Conservation (phyloP, 192 early-diverging fungal species). For the Borealophlyctis nickersoniae region DNA sequence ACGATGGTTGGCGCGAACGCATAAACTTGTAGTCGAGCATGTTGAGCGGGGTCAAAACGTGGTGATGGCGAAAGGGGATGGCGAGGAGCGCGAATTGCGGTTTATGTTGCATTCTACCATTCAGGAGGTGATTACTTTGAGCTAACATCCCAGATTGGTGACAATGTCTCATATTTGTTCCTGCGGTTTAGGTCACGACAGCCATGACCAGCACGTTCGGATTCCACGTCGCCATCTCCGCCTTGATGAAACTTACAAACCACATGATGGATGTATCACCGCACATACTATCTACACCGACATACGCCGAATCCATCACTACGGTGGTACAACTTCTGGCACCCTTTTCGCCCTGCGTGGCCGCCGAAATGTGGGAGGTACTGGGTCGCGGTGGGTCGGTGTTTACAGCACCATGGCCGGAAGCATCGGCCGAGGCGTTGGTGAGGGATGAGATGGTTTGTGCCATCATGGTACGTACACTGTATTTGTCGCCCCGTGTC, state of each 20-base stretch:
- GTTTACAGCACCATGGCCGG: slow-evolving; percentile 18
- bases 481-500: not conserved
- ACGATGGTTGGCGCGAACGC: slow-evolving; percentile 70
- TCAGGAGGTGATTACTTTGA: slow-evolving; percentile 47
- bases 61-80: slow-evolving; percentile 32
- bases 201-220: slow-evolving; percentile 44
- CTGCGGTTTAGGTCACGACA: slow-evolving; percentile 27
- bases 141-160: not conserved
- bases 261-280: slow-evolving; percentile 25
- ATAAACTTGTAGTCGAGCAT: slow-evolving; percentile 45
- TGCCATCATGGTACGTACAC: slow-evolving; percentile 22
- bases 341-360: slow-evolving; percentile 36
- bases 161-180: not conserved
- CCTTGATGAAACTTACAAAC: slow-evolving; percentile 79
- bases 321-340: slow-evolving; percentile 25
- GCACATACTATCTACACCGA: not conserved
- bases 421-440: slow-evolving; percentile 10
- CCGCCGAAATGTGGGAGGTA: slow-evolving; percentile 21
- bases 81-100: slow-evolving; percentile 50
- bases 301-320: not conserved
- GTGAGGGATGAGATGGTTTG: slow-evolving; percentile 14
- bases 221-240: slow-evolving; percentile 83
- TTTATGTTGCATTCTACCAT: slow-evolving; percentile 49
- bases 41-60: not conserved
- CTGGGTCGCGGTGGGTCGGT: slow-evolving; percentile 8